A percentile compares a stretch with the other conserved stretches of the same genome.
These are phyloP conservation scores for Cordyceps fumosorosea DNA, from an alignment of 2,329 filamentous ascomycete genomes.

Conservation along the genomic window DNA sequence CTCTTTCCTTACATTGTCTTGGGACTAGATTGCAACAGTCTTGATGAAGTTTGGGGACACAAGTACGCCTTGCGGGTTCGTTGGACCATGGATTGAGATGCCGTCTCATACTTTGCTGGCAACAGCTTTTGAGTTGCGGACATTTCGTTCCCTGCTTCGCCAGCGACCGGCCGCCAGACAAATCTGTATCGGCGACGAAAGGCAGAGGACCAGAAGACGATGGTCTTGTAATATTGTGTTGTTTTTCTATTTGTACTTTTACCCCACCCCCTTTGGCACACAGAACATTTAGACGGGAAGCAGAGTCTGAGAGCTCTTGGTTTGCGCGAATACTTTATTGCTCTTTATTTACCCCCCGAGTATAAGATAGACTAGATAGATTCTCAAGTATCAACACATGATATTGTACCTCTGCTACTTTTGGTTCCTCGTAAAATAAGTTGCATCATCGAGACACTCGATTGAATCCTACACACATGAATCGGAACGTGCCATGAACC, in stretches of 20 bases:
- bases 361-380: slow-evolving; percentile 14
- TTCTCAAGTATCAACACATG: slow-evolving; percentile 4
- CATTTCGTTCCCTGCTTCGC: background rate
- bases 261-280: slow-evolving; percentile 12
- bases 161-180: background rate
- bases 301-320: slow-evolving; percentile 6
- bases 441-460: background rate
- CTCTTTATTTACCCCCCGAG: background rate
- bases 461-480: background rate
- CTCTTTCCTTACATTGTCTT: background rate
- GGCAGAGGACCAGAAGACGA: background rate
- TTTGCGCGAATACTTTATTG: slow-evolving; percentile 1
- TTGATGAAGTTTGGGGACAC: slow-evolving; percentile 1
- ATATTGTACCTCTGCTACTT: background rate
- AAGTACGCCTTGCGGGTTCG: background rate
- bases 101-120: slow-evolving; percentile 8
- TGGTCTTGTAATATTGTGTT: slow-evolving; percentile 9
- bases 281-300: slow-evolving; percentile 14
- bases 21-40: slow-evolving; percentile 4
- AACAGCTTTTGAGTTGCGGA: background rate
- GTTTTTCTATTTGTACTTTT: slow-evolving; percentile 11
- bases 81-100: background rate
- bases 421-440: background rate
- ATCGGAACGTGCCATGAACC: background rate
- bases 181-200: background rate